These are phyloP conservation scores for Ichthyophthirius multifiliis DNA, from an alignment of 169 alveolate species.

Conservation along the genomic window DNA sequence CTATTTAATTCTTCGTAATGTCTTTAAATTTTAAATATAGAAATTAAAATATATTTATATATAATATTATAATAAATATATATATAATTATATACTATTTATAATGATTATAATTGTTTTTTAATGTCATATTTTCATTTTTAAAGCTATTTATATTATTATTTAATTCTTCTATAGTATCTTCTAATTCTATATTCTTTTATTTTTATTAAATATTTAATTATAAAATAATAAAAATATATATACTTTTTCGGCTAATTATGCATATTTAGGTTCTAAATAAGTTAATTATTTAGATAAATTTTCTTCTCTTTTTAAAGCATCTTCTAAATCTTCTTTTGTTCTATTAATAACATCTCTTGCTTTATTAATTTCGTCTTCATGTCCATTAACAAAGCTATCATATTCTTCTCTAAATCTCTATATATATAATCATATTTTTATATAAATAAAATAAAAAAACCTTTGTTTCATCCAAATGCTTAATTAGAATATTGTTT, in stretches of 20 bases:
- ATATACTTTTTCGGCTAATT: not conserved
- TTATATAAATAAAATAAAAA: not conserved
- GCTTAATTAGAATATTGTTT: constrained; percentile 16
- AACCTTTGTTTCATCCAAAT: constrained; percentile 17
- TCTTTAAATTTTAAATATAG: not conserved
- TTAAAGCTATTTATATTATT: not conserved
- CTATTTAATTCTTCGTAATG: constrained; percentile 4
- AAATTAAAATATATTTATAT: not conserved
- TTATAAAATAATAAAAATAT: not conserved
- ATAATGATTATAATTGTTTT: not conserved
- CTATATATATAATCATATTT: not conserved
- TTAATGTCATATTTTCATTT: not conserved
- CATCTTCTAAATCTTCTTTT: constrained; percentile 8
- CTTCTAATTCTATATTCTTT: not conserved
- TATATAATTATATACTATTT: not conserved
- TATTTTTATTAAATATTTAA: not conserved
- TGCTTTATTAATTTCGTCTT: not conserved
- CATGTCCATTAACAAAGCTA: not conserved
- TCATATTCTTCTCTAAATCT: constrained; percentile 28
- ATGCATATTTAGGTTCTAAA: not conserved
- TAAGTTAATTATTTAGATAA: not conserved
- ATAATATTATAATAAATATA: not conserved
- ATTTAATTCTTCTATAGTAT: not conserved
- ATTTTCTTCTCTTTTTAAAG: constrained; percentile 6
- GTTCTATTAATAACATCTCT: constrained; percentile 5